A percentile compares a stretch with the other conserved stretches of the same genome.
Conservation (phyloP, 2,329 filamentous ascomycete species). For the Sporothrix inflata region DNA sequence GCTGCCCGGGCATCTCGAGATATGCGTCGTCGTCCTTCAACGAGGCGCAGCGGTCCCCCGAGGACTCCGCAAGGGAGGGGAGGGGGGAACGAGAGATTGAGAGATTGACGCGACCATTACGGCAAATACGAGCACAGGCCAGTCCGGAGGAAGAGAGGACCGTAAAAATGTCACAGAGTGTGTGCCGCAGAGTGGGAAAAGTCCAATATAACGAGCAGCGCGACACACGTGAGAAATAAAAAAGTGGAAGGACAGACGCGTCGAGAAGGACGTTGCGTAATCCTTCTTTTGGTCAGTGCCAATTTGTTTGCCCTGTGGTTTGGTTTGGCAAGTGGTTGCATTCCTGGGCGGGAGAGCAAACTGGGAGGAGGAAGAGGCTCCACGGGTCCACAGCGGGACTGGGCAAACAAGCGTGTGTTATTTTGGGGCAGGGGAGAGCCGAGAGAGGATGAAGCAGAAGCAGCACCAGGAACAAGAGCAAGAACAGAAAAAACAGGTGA, state of each 20-base stretch:
- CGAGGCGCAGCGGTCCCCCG: slow-evolving; percentile 12
- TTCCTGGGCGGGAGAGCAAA: not conserved
- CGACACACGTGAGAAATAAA: slow-evolving; percentile 4
- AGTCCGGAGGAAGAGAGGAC: not conserved
- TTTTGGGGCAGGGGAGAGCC: slow-evolving; percentile 17
- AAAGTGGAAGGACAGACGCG: not conserved
- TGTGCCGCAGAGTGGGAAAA: not conserved
- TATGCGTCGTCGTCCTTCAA: not conserved
- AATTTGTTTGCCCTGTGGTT: not conserved
- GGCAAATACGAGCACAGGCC: slow-evolving; percentile 10
- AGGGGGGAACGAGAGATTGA: not conserved
- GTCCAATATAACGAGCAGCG: slow-evolving; percentile 3
- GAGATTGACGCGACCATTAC: slow-evolving; percentile 15
- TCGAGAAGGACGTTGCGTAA: slow-evolving; percentile 10
- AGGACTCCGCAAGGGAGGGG: slow-evolving; percentile 15
- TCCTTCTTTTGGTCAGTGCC: not conserved
- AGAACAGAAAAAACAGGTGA: not conserved
- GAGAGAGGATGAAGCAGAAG: not conserved
- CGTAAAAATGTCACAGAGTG: not conserved
- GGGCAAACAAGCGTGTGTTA: slow-evolving; percentile 4
- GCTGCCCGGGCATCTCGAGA: not conserved
- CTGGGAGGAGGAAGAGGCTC: not conserved
- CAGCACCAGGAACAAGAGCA: not conserved
- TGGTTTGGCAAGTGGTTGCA: not conserved
- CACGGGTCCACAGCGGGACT: slow-evolving; percentile 20